These are phyloP conservation scores for Debaryomycetaceae sp. DNA, from an alignment of 1,139 yeast genomes.

Conservation along the genomic window DNA sequence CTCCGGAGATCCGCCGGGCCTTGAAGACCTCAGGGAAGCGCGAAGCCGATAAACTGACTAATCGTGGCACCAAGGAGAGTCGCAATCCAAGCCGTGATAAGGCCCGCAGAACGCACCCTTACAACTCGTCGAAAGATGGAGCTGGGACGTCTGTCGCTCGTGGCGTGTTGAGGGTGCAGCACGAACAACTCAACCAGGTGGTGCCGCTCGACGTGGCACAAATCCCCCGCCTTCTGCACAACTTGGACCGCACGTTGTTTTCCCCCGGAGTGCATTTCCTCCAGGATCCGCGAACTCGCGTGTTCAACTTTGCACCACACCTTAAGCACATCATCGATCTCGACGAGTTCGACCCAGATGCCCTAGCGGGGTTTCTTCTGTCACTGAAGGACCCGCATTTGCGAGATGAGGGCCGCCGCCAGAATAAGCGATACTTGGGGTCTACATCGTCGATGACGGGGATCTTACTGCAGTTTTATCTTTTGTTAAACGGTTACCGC, in stretches of 20 bases:
- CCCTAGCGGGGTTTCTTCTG: conserved; percentile 54
- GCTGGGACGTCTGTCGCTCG: neutral
- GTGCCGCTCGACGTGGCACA: conserved; percentile 16
- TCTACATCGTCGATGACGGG: conserved; percentile 90
- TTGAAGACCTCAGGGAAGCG: conserved; percentile 1
- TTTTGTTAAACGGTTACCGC: conserved; percentile 54
- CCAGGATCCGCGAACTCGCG: conserved; percentile 71
- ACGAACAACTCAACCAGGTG: conserved; percentile 1
- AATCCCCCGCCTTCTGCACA: conserved; percentile 51
- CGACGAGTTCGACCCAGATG: conserved; percentile 62
- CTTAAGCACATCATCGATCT: conserved; percentile 62
- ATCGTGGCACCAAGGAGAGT: neutral
- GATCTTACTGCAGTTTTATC: conserved; percentile 69
- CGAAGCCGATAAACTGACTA: conserved; percentile 1
- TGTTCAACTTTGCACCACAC: conserved; percentile 63
- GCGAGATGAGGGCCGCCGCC: conserved; percentile 42
- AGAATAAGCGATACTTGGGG: conserved; percentile 50
- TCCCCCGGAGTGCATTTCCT: conserved; percentile 82
- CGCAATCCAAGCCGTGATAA: conserved; percentile 2
- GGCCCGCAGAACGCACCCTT: neutral
- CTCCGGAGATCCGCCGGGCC: conserved; percentile 5
- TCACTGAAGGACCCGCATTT: conserved; percentile 63
- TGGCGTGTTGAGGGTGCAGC: neutral
- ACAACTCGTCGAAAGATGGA: neutral
- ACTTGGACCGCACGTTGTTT: conserved; percentile 64